Evolutionary conservation across 257 asterid species (phyloP), one percentile per base, ranked within the genome.

Genomic region (Solanum tarapatanum): DNA sequence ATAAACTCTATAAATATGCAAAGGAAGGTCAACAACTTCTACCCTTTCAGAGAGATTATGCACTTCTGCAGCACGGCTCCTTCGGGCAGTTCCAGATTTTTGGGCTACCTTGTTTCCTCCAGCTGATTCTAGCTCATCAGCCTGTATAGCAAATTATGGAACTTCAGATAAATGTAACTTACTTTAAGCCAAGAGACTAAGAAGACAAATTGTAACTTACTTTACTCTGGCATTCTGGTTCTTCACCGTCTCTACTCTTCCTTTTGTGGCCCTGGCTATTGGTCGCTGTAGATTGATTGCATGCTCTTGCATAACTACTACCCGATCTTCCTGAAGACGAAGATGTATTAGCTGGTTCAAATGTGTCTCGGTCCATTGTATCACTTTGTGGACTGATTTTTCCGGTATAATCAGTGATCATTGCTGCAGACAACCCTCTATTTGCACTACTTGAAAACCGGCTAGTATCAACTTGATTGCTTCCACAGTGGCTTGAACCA

Each of bases 41-140:
- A 96, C 99, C 94, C 99, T 95, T 89, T 96, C 99, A 23, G 99
- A 96, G 48, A 92, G 92, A 90, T 96, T 96, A 88, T 96, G 99
- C 83, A 96, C 98, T 92, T 95, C 95, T 87, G 98, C 98, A 30
- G 95, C 95, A 7, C 97, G 97, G 91, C 92, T 93, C 90, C 92
- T 93, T 36, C 98, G 95, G 12, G 90, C 82, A n/a, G 87, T 88
- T 83, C 94, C 94, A 26, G 93, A 77, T 91, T 92, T 92, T 87
- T 89, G 92, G 82, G 92, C 89, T 1, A 92, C 37, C 90, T 95
- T 96, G 85, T 90, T 91, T 86, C 93, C 96, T 43, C 91, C 87
- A 19, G 88, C 94, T 21, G 97, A 91, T 85, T 95, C 95, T 90
- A 91, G 86, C 19, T 92, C 96, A 85, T 92, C 93, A 85, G 94